Conservation (phyloP, 2,329 filamentous ascomycete genomes). For the Trichothecium roseum region DNA sequence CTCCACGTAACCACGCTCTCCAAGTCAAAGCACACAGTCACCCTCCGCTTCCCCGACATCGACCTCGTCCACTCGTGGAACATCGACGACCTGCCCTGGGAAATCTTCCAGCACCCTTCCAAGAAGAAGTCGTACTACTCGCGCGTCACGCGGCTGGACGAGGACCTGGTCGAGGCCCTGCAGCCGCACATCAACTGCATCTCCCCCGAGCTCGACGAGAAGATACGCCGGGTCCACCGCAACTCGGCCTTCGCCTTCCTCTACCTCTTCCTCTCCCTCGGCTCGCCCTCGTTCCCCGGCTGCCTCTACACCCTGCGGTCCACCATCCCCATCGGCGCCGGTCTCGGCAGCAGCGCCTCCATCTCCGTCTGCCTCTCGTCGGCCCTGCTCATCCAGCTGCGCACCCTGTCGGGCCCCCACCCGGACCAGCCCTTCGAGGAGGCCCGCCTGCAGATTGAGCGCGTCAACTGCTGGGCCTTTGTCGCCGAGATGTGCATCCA, state of each 20-base stretch:
- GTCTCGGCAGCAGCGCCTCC: conserved; percentile 87
- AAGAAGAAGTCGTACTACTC: conserved; percentile 97
- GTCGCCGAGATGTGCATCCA: conserved; percentile 97
- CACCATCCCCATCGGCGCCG: conserved; percentile 85
- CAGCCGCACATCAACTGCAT: conserved; percentile 68
- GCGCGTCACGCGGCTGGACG: conserved; percentile 72
- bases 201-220: conserved; percentile 54
- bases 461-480: conserved; percentile 97
- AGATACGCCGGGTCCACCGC: conserved; percentile 74
- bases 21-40: conserved; percentile 81
- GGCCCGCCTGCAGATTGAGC: conserved; percentile 80
- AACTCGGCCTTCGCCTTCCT: conserved; percentile 77
- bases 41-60: conserved; percentile 84
- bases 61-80: conserved; percentile 86
- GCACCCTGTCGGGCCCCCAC: conserved; percentile 81
- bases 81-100: conserved; percentile 86
- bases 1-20: conserved; percentile 90
- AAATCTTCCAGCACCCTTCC: conserved; percentile 61
- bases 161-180: conserved; percentile 69
- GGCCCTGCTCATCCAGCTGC: conserved; percentile 77
- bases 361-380: conserved; percentile 82
- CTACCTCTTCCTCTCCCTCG: conserved; percentile 85
- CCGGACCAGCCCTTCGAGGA: conserved; percentile 83
- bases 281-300: conserved; percentile 65
- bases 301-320: conserved; percentile 87